phyloP scores from a whole-genome alignment of 306 rosid species.

The Arachis stenosperma region DNA sequence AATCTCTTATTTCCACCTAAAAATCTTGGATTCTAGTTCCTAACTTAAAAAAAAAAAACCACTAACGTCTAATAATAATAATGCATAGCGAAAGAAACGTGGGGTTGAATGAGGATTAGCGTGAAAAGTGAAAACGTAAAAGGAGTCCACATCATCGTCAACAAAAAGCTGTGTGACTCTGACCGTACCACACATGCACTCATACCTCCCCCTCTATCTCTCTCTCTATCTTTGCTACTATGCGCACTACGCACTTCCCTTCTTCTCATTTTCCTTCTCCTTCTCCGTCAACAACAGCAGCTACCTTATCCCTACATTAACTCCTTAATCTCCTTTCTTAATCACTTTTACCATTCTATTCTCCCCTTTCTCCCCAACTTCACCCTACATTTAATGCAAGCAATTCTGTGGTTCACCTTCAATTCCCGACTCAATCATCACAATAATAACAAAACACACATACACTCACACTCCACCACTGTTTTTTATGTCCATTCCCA shows the following conservation, averaged over 20 bases:
- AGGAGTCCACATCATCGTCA: neutral
- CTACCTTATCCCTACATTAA: neutral
- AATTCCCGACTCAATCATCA: neutral
- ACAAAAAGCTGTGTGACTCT: slow-evolving; percentile 41
- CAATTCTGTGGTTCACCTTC: neutral
- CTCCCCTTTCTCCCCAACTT: no score
- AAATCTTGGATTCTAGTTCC: no score
- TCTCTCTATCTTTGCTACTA: neutral
- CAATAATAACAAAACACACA: no score
- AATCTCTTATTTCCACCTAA: no score
- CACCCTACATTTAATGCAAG: neutral
- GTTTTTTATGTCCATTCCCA: neutral
- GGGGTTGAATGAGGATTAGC: no score
- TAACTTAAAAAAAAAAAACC: no score
- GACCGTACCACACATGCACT: slow-evolving; percentile 53
- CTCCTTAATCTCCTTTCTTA: neutral
- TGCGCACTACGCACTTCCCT: neutral
- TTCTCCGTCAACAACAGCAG: neutral
- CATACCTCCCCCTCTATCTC: slow-evolving; percentile 25
- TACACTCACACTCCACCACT: no score
- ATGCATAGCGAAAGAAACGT: no score
- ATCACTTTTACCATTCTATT: neutral
- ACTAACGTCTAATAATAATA: neutral
- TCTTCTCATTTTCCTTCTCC: neutral
- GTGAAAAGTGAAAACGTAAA: no score